Base-by-base conservation (phyloP, 305 asterid genomes). In the Striga hermonthica region DNA sequence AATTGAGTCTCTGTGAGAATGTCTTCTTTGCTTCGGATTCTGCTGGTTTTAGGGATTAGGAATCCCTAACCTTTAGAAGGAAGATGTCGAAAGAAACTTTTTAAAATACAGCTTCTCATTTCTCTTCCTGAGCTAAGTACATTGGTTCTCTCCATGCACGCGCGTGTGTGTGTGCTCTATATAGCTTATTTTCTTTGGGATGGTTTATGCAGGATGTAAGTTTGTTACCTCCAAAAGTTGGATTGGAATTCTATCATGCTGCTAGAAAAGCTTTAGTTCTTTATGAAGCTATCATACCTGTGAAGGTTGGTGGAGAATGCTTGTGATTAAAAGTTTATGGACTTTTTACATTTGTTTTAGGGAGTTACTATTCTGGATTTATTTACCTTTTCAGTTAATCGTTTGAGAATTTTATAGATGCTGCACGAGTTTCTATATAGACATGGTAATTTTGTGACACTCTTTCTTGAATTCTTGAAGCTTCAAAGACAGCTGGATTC, bases 231-330 rank as follows among this genome's bases (percentile, higher is more conserved):
- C 82, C 96, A 60, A 87, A 87, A 72, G 95, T 93, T 71, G 97
- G 85, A 38, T 57, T 86, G 83, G 96, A 86, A 75, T 87, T 89
- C 79, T 92, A 89, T 76, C 81, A 81, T 59, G 82, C 94, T 74
- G 91, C 96, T 72, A 84, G 93, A 83, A 88, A 87, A 77, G 81
- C 91, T 67, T 75, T 90, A 58, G 79, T 82, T 74, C 97, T 92
- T 60, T 92, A 92, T 78, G 98, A 89, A 83, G 94, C 91, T 62
- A 75, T 87, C 68, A 56, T 92, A 76, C 97, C 94, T 31, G 97
- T 83, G 76, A 89, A 90, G 98, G 96, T 92, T 72, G 78, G 96
- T 80, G 73, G 59, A 36, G 34, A 63, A 52, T 67, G 35, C 65
- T 57, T 22, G 53, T 69, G 64, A 53, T 7, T 11, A 13, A 47